These are phyloP conservation scores for Penicillium subrubescens DNA, from an alignment of 495 filamentous ascomycete species.

Conservation along the genomic window DNA sequence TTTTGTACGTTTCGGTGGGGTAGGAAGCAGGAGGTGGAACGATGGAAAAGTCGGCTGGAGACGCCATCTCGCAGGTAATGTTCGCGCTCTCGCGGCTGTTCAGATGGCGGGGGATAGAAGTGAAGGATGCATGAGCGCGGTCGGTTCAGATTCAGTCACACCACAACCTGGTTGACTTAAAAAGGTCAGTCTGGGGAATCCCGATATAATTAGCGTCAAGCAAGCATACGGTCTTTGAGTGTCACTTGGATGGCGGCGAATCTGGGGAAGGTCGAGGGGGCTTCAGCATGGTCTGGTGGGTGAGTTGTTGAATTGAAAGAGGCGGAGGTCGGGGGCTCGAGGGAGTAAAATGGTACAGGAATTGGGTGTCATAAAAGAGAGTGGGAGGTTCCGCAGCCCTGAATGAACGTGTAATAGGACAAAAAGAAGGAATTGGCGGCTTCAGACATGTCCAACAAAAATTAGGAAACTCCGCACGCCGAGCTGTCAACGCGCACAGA, in stretches of 20 bases:
- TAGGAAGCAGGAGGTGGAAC: slow-evolving; percentile 25
- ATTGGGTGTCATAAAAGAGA: neutral
- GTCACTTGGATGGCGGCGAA: neutral
- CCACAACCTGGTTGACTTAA: neutral
- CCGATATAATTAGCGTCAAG: neutral
- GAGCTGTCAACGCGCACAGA: neutral
- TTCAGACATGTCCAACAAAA: slow-evolving; percentile 1
- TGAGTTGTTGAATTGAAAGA: neutral
- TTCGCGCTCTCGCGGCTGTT: neutral
- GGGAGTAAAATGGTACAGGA: neutral
- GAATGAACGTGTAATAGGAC: neutral
- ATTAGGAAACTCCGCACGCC: neutral
- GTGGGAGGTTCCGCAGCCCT: neutral
- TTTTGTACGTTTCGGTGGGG: slow-evolving; percentile 14
- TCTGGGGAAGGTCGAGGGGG: slow-evolving; percentile 4
- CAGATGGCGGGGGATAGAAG: neutral
- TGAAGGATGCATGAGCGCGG: neutral
- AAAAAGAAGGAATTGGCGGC: neutral
- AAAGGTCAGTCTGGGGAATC: neutral
- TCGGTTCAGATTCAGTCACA: neutral
- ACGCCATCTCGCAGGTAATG: slow-evolving; percentile 3
- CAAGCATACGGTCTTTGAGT: neutral
- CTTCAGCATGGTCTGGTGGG: neutral
- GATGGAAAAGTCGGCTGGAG: slow-evolving; percentile 16
- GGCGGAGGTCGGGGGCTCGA: neutral